phyloP scores from a whole-genome alignment of 805 yeast genomes.

The Ascoidea tarda region DNA sequence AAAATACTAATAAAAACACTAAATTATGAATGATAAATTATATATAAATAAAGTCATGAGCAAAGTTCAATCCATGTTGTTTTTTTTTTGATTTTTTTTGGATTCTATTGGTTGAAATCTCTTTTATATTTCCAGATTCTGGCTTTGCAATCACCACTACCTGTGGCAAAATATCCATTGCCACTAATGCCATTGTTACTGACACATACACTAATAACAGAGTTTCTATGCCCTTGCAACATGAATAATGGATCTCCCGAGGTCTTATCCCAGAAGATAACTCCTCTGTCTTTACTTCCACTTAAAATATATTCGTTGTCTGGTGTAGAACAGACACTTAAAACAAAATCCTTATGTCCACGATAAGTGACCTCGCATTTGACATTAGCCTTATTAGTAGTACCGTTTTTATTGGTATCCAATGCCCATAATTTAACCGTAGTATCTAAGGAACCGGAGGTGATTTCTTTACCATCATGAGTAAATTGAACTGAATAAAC shows the following conservation, averaged over 20 bases:
- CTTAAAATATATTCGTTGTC: constrained; percentile 83
- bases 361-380: constrained; percentile 82
- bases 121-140: constrained; percentile 87
- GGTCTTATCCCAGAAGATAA: constrained; percentile 88
- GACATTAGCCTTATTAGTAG: constrained; percentile 27
- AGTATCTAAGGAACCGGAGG: constrained; percentile 89
- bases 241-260: constrained; percentile 86
- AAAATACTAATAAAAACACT: too few relatives aligned
- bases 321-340: constrained; percentile 88
- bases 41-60: too few relatives aligned
- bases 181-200: constrained; percentile 61
- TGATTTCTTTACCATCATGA: constrained; percentile 81
- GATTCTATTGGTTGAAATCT: constrained; percentile 2
- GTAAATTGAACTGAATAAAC: constrained; percentile 93
- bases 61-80: too few relatives aligned
- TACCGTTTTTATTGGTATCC: constrained; percentile 35
- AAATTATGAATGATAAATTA: too few relatives aligned
- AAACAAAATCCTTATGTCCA: constrained; percentile 93
- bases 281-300: constrained; percentile 95
- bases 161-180: constrained; percentile 86
- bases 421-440: constrained; percentile 94
- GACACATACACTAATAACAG: constrained; percentile 89
- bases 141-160: constrained; percentile 95
- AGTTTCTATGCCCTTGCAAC: constrained; percentile 95
- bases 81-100: too few relatives aligned